Conservation (phyloP, 1,284 basidiomycete genomes). For the Malassezia caprae region DNA sequence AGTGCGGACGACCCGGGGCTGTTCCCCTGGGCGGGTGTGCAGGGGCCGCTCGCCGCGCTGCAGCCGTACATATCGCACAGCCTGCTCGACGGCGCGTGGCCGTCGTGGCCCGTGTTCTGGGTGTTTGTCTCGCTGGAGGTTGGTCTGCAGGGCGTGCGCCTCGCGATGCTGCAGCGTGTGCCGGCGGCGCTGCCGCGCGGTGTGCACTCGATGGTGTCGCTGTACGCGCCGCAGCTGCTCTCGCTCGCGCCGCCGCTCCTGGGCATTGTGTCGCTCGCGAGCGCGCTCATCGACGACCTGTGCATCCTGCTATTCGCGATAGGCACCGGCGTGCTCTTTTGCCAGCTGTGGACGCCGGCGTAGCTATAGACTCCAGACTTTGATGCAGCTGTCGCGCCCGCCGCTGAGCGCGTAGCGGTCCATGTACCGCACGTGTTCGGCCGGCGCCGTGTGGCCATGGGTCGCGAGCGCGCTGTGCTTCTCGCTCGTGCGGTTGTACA, state of each 20-base stretch:
- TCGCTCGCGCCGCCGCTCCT: not conserved
- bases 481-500: conserved; percentile 89
- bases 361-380: conserved; percentile 79
- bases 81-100: not conserved
- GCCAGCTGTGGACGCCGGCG: conserved; percentile 2
- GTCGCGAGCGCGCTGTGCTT: conserved; percentile 72
- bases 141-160: conserved; percentile 27
- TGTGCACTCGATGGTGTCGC: not conserved
- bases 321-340: conserved; percentile 11
- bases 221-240: conserved; percentile 10
- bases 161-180: conserved; percentile 22
- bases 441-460: conserved; percentile 83
- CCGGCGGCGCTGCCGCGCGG: conserved; percentile 9
- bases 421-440: conserved; percentile 86
- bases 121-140: conserved; percentile 41
- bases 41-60: conserved; percentile 6
- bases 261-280: not conserved
- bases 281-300: conserved; percentile 10
- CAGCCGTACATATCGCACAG: conserved; percentile 4
- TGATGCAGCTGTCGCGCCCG: conserved; percentile 73
- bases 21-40: conserved; percentile 15
- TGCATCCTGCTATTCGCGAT: conserved; percentile 17
- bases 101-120: conserved; percentile 36
- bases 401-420: conserved; percentile 89
- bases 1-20: conserved; percentile 12